Base-by-base conservation (phyloP, 805 yeast genomes). In the Saccharomyces mikatae region DNA sequence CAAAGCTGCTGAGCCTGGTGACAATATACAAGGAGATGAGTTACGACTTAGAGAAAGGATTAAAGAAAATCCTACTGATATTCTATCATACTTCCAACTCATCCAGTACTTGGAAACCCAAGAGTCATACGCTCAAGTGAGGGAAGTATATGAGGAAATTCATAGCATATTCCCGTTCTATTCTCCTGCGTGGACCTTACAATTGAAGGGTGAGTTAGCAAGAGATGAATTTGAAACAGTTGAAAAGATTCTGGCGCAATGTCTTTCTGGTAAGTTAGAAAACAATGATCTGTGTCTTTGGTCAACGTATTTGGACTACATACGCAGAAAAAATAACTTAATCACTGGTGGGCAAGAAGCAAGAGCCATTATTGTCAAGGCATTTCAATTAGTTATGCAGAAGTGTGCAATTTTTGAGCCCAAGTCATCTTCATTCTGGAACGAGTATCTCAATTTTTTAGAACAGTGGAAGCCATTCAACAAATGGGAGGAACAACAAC, bases 311-410 rank as follows among this genome's bases (percentile, higher is more conserved):
- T 78, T 94, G 29, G 80, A 79, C 48, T 89, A 87, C 67, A 89
- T 91, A 29, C 81, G 91, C 54, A 76, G 89, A 49, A 75, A 76
- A 52, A 77, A 79, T 53, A 83, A 87, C 62, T 76, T 86, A 24
- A 80, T 86, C 52, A 85, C 90, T 3, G 95, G 92, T 26, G 94
- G 94, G 36, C 95, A 86, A 65, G 83, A 79, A 58, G 91, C 94
- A 0, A 74, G 94, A 58, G 78, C 83, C 10, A 78, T 80, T 1
- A 87, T 91, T 13, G 75, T 85, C 17, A 86, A 83, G 65, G 96
- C 97, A 0, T 92, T 84, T 67, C 95, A 90, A 57, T 81, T 87
- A 66, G 96, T 95, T 0, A 74, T 87, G 21, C 82, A 78, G 29
- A 80, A 83, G 56, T 88, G 91, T 51, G 97, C 97, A 0, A 71